Conservation (phyloP, 139 green algal species). For the Coccomyxa sp. region DNA sequence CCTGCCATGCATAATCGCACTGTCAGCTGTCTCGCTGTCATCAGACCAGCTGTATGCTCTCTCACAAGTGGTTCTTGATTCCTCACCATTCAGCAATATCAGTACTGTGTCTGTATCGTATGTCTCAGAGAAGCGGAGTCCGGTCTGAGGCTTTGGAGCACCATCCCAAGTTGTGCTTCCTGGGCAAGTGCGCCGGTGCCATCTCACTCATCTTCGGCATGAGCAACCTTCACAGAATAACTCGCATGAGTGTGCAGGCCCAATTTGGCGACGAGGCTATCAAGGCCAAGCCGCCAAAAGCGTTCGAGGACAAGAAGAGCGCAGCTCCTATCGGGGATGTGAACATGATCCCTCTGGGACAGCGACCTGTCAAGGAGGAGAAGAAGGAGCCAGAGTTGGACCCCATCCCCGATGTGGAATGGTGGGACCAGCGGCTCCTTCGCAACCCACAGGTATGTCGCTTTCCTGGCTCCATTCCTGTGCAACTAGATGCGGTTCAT, state of each 20-base stretch:
- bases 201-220: neutral
- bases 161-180: too few species aligned
- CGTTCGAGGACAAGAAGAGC: constrained; percentile 5
- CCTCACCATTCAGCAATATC: neutral
- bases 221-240: neutral
- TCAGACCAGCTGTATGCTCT: neutral
- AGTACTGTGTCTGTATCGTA: neutral
- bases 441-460: constrained; percentile 18
- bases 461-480: constrained; percentile 19
- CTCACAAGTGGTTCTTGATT: neutral
- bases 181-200: too few species aligned
- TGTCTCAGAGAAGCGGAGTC: constrained; percentile 7
- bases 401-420: constrained; percentile 73
- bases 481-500: too few species aligned
- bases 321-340: constrained; percentile 14
- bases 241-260: constrained; percentile 2
- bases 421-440: constrained; percentile 56
- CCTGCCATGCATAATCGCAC: neutral
- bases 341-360: constrained; percentile 63
- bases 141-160: neutral
- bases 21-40: neutral
- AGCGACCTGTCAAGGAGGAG: constrained; percentile 3
- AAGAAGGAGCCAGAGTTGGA: neutral
- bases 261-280: constrained; percentile 56
- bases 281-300: constrained; percentile 20